Conservation (phyloP, 208 protist genomes). For the Leishmania lainsoni region DNA sequence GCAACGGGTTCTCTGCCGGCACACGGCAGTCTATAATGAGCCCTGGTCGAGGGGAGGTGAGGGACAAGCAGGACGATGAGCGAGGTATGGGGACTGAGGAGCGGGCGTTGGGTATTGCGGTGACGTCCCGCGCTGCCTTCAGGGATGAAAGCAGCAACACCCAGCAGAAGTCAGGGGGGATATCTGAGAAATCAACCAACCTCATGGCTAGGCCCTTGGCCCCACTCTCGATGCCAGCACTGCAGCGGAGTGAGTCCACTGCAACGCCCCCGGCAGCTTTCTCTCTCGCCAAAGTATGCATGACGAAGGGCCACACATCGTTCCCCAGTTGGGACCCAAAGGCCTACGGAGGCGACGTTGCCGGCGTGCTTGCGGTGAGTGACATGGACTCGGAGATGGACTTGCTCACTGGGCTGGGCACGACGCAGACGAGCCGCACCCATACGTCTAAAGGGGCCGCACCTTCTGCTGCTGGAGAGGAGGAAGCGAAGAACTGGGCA, state of each 20-base stretch:
- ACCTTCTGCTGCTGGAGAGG: neutral
- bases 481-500: neutral
- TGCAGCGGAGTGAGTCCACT: neutral
- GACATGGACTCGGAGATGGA: conserved; percentile 19
- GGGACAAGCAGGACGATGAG: neutral
- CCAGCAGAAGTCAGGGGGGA: neutral
- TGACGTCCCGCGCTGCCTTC: neutral
- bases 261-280: neutral
- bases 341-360: conserved; percentile 28
- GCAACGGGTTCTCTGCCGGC: neutral
- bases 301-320: conserved; percentile 13
- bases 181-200: neutral
- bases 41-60: neutral
- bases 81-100: neutral
- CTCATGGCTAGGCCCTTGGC: neutral
- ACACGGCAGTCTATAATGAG: neutral
- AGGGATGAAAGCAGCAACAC: conserved; percentile 1
- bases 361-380: conserved; percentile 26
- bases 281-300: neutral
- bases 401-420: neutral
- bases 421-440: neutral
- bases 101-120: neutral
- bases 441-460: neutral
- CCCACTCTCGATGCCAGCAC: conserved; percentile 7
- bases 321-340: conserved; percentile 34